phyloP scores from a whole-genome alignment of 108 stramenopile species.

The Fistulifera solaris region DNA sequence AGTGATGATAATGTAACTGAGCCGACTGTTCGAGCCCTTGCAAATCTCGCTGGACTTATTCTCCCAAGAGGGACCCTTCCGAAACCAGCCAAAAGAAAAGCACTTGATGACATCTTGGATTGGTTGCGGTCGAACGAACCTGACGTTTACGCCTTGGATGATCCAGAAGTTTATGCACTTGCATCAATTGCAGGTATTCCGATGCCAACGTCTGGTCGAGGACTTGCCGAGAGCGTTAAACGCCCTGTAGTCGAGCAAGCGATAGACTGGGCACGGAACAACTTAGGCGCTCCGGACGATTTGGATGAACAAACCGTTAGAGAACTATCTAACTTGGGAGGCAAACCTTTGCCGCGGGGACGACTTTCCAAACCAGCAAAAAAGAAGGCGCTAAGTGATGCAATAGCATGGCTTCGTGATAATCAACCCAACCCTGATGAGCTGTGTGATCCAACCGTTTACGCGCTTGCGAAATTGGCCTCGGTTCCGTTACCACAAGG shows the following conservation, averaged over 20 bases:
- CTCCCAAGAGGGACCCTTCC: background rate
- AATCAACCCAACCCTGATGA: slow-evolving; percentile 11
- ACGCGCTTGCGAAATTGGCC: slow-evolving; percentile 4
- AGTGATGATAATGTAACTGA: slow-evolving; percentile 3
- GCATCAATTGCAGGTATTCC: slow-evolving; percentile 9
- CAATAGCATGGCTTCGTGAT: slow-evolving; percentile 17
- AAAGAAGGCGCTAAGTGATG: slow-evolving; percentile 18
- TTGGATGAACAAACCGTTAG: slow-evolving; percentile 2
- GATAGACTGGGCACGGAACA: slow-evolving; percentile 24
- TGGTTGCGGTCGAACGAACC: slow-evolving; percentile 19
- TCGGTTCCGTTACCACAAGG: slow-evolving; percentile 8
- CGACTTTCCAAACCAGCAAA: slow-evolving; percentile 9
- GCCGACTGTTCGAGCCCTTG: slow-evolving; percentile 3
- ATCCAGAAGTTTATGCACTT: slow-evolving; percentile 1
- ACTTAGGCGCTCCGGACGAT: background rate
- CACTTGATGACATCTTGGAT: slow-evolving; percentile 17
- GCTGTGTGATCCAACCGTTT: slow-evolving; percentile 7
- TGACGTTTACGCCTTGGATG: slow-evolving; percentile 1
- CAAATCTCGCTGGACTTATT: slow-evolving; percentile 3
- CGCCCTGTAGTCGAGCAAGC: slow-evolving; percentile 10
- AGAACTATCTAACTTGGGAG: background rate
- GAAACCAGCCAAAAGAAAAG: background rate
- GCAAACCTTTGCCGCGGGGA: background rate
- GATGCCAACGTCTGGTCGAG: background rate
- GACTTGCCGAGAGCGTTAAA: background rate